phyloP scores from a whole-genome alignment of 2,329 filamentous ascomycete genomes.

The Colletotrichum incanum region DNA sequence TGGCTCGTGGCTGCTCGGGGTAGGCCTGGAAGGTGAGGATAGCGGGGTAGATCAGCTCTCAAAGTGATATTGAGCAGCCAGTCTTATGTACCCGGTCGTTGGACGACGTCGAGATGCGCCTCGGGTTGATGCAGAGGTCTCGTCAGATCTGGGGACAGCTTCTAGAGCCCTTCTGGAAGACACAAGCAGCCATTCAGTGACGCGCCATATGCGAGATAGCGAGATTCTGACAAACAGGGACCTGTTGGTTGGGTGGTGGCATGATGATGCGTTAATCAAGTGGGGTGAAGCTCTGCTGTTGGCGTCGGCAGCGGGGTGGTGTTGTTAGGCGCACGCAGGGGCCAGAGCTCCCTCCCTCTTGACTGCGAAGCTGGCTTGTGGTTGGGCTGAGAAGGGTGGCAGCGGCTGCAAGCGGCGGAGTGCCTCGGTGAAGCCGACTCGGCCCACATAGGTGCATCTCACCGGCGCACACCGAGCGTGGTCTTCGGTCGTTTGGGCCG shows the following conservation, averaged over 20 bases:
- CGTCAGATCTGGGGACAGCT: constrained; percentile 35
- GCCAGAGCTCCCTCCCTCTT: constrained; percentile 13
- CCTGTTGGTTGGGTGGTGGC: constrained; percentile 44
- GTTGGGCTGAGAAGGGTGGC: too few species aligned
- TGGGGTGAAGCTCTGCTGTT: constrained; percentile 41
- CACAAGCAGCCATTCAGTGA: constrained; percentile 37
- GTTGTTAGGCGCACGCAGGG: not conserved
- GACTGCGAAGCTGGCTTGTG: not conserved
- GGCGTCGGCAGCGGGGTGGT: constrained; percentile 21
- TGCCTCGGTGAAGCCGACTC: constrained; percentile 5
- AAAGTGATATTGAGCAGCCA: constrained; percentile 20
- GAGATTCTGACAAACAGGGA: constrained; percentile 44
- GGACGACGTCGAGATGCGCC: constrained; percentile 15
- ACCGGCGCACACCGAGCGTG: constrained; percentile 7
- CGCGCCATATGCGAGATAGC: constrained; percentile 28
- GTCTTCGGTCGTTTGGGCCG: not conserved
- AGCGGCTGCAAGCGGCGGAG: not conserved
- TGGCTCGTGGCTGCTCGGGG: not conserved
- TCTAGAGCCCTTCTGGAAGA: constrained; percentile 30
- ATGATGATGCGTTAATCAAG: constrained; percentile 41
- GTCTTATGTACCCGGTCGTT: constrained; percentile 25
- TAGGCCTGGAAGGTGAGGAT: constrained; percentile 16
- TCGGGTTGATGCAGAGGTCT: constrained; percentile 18
- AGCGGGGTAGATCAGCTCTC: constrained; percentile 37
- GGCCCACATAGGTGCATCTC: not conserved